Percentiles rank a stretch among this genome's conserved stretches.
Conservation (phyloP, 1,284 basidiomycete species). For the Bjerkandera adusta region DNA sequence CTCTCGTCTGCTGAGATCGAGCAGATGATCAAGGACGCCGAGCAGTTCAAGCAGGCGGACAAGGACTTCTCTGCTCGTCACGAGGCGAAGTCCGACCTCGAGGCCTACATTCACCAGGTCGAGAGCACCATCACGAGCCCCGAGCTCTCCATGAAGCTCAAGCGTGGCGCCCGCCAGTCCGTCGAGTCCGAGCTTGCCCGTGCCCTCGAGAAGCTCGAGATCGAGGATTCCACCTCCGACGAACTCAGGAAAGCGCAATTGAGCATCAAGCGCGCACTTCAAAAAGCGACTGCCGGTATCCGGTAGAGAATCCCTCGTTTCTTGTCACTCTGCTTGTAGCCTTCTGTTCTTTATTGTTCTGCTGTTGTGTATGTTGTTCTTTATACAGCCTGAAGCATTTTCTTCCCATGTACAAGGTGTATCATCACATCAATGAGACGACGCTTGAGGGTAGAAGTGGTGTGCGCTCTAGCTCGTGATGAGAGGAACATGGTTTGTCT, state of each 20-base stretch:
- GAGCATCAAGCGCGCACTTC: constrained; percentile 89
- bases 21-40: constrained; percentile 98
- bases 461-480: no score
- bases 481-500: no score
- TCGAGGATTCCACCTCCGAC: constrained; percentile 89
- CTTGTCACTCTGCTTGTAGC: not conserved
- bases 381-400: constrained; percentile 6
- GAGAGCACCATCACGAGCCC: constrained; percentile 92
- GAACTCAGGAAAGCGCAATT: constrained; percentile 94
- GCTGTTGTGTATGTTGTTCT: constrained; percentile 8
- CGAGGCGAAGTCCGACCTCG: constrained; percentile 95
- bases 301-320: constrained; percentile 39
- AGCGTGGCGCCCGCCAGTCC: constrained; percentile 90
- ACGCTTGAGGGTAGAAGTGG: no score
- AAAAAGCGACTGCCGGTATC: constrained; percentile 90
- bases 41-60: constrained; percentile 95
- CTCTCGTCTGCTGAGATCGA: constrained; percentile 93
- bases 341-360: constrained; percentile 6
- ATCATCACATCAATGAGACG: not conserved
- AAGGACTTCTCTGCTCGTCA: constrained; percentile 95
- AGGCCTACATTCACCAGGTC: constrained; percentile 93
- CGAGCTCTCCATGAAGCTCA: constrained; percentile 95
- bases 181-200: constrained; percentile 96
- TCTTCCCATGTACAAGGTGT: constrained; percentile 7
- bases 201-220: constrained; percentile 94